phyloP scores from a whole-genome alignment of 768 basidiomycete species.

The Amanita phalloides region DNA sequence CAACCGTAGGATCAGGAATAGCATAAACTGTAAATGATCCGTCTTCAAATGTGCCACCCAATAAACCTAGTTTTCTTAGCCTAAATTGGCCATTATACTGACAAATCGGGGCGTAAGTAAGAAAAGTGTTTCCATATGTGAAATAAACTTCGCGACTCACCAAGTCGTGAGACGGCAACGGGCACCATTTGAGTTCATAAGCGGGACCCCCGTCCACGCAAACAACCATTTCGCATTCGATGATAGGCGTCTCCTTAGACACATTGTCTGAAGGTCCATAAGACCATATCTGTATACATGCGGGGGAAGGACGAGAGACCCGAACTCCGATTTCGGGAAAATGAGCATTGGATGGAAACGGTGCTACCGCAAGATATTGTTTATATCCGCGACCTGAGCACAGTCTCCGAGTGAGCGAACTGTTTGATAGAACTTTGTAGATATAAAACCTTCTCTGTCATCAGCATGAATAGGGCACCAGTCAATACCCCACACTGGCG shows the following conservation, averaged over 20 bases:
- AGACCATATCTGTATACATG: conserved; percentile 87
- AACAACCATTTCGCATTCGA: conserved; percentile 77
- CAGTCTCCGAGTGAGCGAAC: neutral
- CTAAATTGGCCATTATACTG: conserved; percentile 13
- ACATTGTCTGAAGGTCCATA: conserved; percentile 14
- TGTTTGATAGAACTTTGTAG: neutral
- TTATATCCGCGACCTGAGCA: conserved; percentile 38
- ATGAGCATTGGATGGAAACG: conserved; percentile 55
- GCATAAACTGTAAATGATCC: conserved; percentile 72
- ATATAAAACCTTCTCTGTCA: conserved; percentile 38
- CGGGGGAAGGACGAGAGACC: conserved; percentile 38
- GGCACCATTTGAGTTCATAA: conserved; percentile 87
- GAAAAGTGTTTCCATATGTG: neutral
- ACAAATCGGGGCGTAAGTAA: conserved; percentile 1
- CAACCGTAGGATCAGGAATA: conserved; percentile 67
- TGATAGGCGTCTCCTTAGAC: conserved; percentile 15
- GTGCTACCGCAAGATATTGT: conserved; percentile 81
- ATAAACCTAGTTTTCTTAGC: conserved; percentile 63
- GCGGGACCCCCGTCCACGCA: conserved; percentile 77
- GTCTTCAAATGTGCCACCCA: conserved; percentile 82
- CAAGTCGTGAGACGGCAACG: conserved; percentile 68
- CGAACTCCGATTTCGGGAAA: conserved; percentile 59
- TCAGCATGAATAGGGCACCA: conserved; percentile 80
- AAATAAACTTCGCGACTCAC: conserved; percentile 14
- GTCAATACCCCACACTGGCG: conserved; percentile 83